Evolutionary conservation across 2,329 filamentous ascomycete species (phyloP).

Genomic region (Zymoseptoria crescenta): DNA sequence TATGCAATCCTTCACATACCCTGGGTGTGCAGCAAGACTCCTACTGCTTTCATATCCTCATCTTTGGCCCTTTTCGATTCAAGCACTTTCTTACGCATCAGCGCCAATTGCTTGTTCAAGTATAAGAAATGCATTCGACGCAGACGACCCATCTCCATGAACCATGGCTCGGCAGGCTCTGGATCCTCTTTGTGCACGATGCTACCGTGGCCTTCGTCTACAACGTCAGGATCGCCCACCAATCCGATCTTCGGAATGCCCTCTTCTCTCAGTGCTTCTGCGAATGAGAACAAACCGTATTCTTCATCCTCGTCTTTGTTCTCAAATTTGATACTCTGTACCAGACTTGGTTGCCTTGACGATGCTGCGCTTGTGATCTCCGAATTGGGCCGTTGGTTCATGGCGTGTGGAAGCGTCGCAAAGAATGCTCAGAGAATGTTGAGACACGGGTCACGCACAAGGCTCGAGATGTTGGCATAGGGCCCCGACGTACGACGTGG

Average conservation of each 20-base stretch:
- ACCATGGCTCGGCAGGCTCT: not conserved
- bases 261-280: not conserved
- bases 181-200: not conserved
- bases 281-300: not conserved
- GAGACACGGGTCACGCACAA: too few species aligned
- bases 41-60: not conserved
- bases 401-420: too few species aligned
- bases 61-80: not conserved
- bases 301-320: not conserved
- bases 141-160: conserved; percentile 1
- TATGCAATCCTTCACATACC: not conserved
- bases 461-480: too few species aligned
- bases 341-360: too few species aligned
- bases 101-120: not conserved
- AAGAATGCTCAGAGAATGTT: too few species aligned
- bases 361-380: too few species aligned
- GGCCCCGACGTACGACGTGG: too few species aligned
- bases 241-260: too few species aligned
- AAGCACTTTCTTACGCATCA: not conserved
- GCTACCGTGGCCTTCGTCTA: too few species aligned
- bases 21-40: not conserved
- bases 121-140: not conserved
- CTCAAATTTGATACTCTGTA: too few species aligned
- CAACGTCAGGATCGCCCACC: too few species aligned
- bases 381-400: too few species aligned